Percentiles rank a stretch among this genome's conserved stretches.
Evolutionary conservation across 768 basidiomycete species (phyloP).

Genomic region (Suillus fuscotomentosus): DNA sequence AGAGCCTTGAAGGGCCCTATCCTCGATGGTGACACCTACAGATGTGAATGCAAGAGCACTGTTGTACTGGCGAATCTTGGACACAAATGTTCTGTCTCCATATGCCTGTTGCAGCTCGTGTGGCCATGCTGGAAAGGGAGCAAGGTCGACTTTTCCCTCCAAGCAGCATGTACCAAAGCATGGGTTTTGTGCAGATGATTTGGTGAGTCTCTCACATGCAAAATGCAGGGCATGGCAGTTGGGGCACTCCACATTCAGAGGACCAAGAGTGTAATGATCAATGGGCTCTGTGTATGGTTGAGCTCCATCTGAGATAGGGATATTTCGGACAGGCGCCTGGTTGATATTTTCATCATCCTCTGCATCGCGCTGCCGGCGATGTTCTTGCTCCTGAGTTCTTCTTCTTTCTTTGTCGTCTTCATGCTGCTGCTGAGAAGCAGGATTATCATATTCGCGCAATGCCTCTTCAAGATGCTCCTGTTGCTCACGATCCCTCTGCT

Average conservation of each 20-base stretch:
- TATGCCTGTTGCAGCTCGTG: too few species aligned
- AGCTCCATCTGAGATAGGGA: not conserved
- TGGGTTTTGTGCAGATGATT: not conserved
- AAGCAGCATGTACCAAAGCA: slow-evolving; percentile 30
- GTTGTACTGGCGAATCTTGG: too few species aligned
- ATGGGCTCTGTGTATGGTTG: slow-evolving; percentile 14
- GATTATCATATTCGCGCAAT: not conserved
- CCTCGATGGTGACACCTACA: slow-evolving; percentile 30
- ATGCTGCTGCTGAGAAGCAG: not conserved
- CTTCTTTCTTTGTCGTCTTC: not conserved
- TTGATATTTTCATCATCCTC: not conserved
- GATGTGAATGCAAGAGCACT: too few species aligned
- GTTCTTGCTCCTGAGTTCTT: not conserved
- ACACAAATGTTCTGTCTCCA: too few species aligned
- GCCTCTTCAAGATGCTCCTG: not conserved
- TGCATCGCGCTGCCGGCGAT: too few species aligned
- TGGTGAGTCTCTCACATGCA: slow-evolving; percentile 9
- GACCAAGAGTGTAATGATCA: slow-evolving; percentile 2
- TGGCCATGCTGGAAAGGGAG: slow-evolving; percentile 14
- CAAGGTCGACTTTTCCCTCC: slow-evolving; percentile 24
- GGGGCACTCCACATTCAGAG: slow-evolving; percentile 9
- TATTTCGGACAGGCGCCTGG: not conserved
- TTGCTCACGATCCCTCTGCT: not conserved
- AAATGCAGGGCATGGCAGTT: slow-evolving; percentile 22
- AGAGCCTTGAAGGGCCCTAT: slow-evolving; percentile 24